Evolutionary conservation across 2,329 filamentous ascomycete species (phyloP), one percentile per base, ranked within the genome.

Genomic region (Trichoderma afroharzianum): DNA sequence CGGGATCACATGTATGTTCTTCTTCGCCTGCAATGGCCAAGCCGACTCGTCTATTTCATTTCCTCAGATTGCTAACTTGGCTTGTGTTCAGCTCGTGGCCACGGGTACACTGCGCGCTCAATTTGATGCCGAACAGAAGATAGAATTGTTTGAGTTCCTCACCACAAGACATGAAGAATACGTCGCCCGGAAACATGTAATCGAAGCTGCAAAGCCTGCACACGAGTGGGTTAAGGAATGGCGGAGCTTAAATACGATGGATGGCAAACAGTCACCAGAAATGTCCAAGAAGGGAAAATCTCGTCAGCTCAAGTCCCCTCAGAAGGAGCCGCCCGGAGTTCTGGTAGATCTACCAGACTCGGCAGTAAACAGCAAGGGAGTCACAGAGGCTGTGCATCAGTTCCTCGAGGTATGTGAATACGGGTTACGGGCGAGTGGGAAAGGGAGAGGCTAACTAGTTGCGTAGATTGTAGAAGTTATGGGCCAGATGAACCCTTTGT

Each of bases 81-180:
- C 43, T 4, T 24, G 26, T 26, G 12, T 61, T 53, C 24, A 95
- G 91, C 85, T 97, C 50, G 90, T 97, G 63, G 91, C 92, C 11
- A 89, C 85, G n/a, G 95, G 95, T 57, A 90, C 87, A 5, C 83
- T 98, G 30, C 90, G 91, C 63, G 94, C 92, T 1, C 89, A 93
- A 73, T 97, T 97, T 78, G 92, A 97, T 76, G 84, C 84, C 9
- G 88, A 92, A 47, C 91, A 94, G 73, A 94, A 92, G 79, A 91
- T 99, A 72, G 93, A 97, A 73, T 85, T 94, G 72, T 87, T 98
- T 63, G 93, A 97, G 76, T 95, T 98, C 75, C 86, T 90, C 61
- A 93, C 93, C 1, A 88, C 85, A 43, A 87, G 86, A 63, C 92
- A 97, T 77, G 93, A 95, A 75, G 95, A 98, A 81, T 97, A 92